Conservation (phyloP, 768 basidiomycete species). For the Amanita pseudoporphyria region DNA sequence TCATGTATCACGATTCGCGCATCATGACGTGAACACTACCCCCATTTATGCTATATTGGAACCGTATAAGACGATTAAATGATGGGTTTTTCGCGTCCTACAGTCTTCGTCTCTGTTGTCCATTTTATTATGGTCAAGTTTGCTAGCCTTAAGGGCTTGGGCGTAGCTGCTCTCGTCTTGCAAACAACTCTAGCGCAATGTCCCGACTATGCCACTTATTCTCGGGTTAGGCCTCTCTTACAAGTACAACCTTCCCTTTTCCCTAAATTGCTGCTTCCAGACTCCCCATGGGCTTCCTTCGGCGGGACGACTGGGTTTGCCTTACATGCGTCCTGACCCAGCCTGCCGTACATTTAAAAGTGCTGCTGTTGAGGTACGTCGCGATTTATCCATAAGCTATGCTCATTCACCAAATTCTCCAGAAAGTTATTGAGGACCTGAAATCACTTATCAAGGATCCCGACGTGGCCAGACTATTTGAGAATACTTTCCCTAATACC, state of each 20-base stretch:
- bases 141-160: constrained; percentile 13
- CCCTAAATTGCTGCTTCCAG: constrained; percentile 22
- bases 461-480: constrained; percentile 68
- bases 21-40: no score
- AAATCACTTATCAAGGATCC: constrained; percentile 63
- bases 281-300: constrained; percentile 52
- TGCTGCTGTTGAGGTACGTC: constrained; percentile 56
- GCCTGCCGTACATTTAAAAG: constrained; percentile 72
- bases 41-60: background rate
- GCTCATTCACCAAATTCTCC: background rate
- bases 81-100: background rate
- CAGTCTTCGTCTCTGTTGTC: background rate
- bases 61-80: background rate
- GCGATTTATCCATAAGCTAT: background rate
- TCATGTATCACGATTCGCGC: no score
- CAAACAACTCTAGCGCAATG: constrained; percentile 31
- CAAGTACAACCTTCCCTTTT: background rate
- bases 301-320: constrained; percentile 48
- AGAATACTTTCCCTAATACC: constrained; percentile 78
- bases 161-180: constrained; percentile 18
- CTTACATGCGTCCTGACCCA: constrained; percentile 63
- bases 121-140: constrained; percentile 15
- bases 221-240: constrained; percentile 29
- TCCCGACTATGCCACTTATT: constrained; percentile 53
- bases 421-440: constrained; percentile 70